Conservation (phyloP, 176 grass and related monocot species). For the Pontederia crassipes region DNA sequence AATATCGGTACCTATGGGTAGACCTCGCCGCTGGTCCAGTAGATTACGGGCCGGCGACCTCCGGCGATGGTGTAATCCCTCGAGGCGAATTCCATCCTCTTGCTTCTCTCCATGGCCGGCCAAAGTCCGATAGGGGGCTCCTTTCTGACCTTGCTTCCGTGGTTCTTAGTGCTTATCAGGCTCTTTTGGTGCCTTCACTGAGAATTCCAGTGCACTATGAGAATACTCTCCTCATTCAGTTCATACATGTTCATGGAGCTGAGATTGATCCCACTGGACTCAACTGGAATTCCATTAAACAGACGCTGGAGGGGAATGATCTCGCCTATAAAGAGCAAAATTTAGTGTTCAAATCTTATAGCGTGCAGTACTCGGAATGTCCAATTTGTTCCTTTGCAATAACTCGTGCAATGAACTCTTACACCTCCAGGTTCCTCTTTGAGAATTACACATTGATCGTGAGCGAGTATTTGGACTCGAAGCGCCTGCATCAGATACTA, state of each 20-base stretch:
- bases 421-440: slow-evolving; percentile 73
- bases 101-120: slow-evolving; percentile 52
- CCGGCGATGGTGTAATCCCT: slow-evolving; percentile 70
- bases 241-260: slow-evolving; percentile 62
- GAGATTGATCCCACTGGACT: slow-evolving; percentile 49
- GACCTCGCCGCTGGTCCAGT: slow-evolving; percentile 66
- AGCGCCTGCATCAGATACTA: slow-evolving; percentile 60
- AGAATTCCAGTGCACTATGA: slow-evolving; percentile 82
- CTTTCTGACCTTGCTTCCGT: slow-evolving; percentile 59
- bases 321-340: slow-evolving; percentile 49
- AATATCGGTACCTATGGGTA: slow-evolving; percentile 81
- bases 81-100: slow-evolving; percentile 89
- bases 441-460: slow-evolving; percentile 84
- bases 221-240: slow-evolving; percentile 51
- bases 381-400: slow-evolving; percentile 65
- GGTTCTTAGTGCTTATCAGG: slow-evolving; percentile 64
- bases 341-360: slow-evolving; percentile 45
- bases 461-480: slow-evolving; percentile 74
- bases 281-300: slow-evolving; percentile 52
- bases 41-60: slow-evolving; percentile 64
- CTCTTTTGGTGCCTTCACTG: slow-evolving; percentile 63
- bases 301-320: slow-evolving; percentile 44
- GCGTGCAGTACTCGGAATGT: slow-evolving; percentile 54
- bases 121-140: slow-evolving; percentile 52
- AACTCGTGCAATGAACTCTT: slow-evolving; percentile 56